Evolutionary conservation across 2,329 filamentous ascomycete species (phyloP).

Genomic region (Cryphonectria radicalis): DNA sequence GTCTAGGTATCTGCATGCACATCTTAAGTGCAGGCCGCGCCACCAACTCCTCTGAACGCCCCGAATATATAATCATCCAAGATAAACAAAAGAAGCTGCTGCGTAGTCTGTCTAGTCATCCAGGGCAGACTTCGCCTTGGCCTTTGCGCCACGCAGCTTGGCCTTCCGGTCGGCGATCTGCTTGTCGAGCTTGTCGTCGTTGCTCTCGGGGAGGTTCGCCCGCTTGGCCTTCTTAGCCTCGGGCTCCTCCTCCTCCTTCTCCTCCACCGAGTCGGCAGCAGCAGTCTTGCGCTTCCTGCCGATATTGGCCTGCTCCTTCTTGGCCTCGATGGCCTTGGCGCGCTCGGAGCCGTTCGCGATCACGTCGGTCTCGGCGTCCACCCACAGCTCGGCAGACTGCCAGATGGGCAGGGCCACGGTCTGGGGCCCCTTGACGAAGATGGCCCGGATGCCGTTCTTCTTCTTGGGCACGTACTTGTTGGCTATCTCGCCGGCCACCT

Average conservation of each 20-base stretch:
- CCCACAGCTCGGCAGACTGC: conserved; percentile 90
- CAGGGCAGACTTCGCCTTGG: conserved; percentile 56
- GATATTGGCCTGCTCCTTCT: conserved; percentile 58
- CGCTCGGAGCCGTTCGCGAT: conserved; percentile 58
- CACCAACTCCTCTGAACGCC: conserved; percentile 24
- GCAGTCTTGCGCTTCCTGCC: conserved; percentile 68
- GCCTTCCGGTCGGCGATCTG: conserved; percentile 64
- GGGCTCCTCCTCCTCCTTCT: conserved; percentile 30
- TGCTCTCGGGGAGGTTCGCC: conserved; percentile 43
- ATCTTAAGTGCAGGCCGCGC: background rate
- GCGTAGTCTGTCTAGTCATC: conserved; percentile 42
- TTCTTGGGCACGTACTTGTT: conserved; percentile 82
- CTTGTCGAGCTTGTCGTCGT: conserved; percentile 59
- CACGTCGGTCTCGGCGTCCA: conserved; percentile 75
- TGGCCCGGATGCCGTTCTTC: conserved; percentile 81
- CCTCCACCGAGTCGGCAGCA: conserved; percentile 41
- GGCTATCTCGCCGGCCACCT: conserved; percentile 70
- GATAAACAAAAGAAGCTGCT: conserved; percentile 16
- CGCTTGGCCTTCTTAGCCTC: conserved; percentile 35
- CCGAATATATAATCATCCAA: conserved; percentile 27
- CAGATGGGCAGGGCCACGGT: conserved; percentile 93
- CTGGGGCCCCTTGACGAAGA: conserved; percentile 90
- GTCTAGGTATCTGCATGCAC: conserved; percentile 18
- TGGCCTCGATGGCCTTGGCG: conserved; percentile 48
- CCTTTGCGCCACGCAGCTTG: conserved; percentile 63